Conservation (phyloP, 2,329 filamentous ascomycete genomes). For the Cercospora sojina region DNA sequence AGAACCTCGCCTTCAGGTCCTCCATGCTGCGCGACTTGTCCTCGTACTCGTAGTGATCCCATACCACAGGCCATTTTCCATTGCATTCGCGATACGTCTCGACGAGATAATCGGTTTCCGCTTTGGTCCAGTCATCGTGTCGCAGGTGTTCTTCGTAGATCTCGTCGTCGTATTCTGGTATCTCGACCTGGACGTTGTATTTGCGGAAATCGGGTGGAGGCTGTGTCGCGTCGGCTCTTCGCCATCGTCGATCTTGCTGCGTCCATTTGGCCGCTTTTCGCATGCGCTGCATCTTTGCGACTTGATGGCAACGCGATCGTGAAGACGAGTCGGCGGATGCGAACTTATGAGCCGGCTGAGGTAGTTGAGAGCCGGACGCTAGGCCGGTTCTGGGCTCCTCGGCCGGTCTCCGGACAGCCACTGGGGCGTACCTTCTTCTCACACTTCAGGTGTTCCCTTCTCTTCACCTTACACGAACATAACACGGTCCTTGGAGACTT, state of each 20-base stretch:
- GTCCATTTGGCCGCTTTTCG: conserved; percentile 25
- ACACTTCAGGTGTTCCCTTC: not conserved
- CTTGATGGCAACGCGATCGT: not conserved
- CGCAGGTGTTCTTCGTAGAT: conserved; percentile 77
- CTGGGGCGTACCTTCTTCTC: not conserved
- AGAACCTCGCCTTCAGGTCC: conserved; percentile 88
- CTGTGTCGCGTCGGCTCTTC: conserved; percentile 12
- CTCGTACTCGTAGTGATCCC: conserved; percentile 69
- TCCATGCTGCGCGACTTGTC: conserved; percentile 66
- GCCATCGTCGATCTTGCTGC: conserved; percentile 17
- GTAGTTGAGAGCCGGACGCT: not conserved
- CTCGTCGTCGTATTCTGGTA: conserved; percentile 81
- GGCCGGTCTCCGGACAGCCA: not conserved
- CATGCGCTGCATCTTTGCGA: conserved; percentile 14
- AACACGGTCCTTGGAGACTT: not conserved
- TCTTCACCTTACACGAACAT: not conserved
- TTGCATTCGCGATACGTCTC: conserved; percentile 73
- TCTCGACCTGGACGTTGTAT: conserved; percentile 77
- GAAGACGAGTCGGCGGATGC: not conserved
- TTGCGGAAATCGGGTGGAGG: conserved; percentile 63
- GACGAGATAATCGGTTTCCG: conserved; percentile 92
- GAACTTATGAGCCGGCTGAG: not conserved
- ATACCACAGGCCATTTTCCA: conserved; percentile 85
- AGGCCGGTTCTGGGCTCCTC: not conserved
- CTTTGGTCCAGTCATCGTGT: conserved; percentile 70